Percentiles rank a stretch among this genome's conserved stretches.
Evolutionary conservation across 768 basidiomycete genomes (phyloP).

Genomic region (Boletus barrowsii): DNA sequence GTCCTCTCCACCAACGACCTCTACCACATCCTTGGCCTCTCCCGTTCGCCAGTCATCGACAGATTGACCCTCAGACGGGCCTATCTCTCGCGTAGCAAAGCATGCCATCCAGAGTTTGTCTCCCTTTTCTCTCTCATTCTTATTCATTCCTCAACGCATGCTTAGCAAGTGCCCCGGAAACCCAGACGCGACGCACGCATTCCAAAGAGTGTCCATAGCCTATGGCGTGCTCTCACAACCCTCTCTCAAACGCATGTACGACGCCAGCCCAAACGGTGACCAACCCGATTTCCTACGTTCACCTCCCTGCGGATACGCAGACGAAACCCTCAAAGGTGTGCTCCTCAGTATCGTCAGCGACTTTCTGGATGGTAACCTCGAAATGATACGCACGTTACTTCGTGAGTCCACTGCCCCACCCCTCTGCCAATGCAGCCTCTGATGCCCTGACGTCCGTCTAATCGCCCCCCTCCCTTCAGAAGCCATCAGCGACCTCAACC

Average conservation of each 20-base stretch:
- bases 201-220: slow-evolving; percentile 83
- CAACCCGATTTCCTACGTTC: slow-evolving; percentile 51
- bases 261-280: slow-evolving; percentile 47
- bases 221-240: slow-evolving; percentile 80
- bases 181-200: slow-evolving; percentile 76
- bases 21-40: slow-evolving; percentile 69
- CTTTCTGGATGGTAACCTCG: slow-evolving; percentile 84
- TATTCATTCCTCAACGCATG: background rate
- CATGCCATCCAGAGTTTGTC: slow-evolving; percentile 85
- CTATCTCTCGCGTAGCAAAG: slow-evolving; percentile 70
- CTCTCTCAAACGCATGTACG: slow-evolving; percentile 64
- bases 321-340: slow-evolving; percentile 78
- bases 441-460: background rate
- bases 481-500: slow-evolving; percentile 77
- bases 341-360: slow-evolving; percentile 75
- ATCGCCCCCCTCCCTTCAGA: slow-evolving; percentile 35
- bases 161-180: slow-evolving; percentile 74
- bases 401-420: slow-evolving; percentile 41
- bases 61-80: slow-evolving; percentile 65
- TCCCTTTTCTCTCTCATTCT: background rate
- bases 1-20: slow-evolving; percentile 65
- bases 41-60: slow-evolving; percentile 50
- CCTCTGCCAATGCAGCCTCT: too few species aligned
- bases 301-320: slow-evolving; percentile 54
- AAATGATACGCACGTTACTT: slow-evolving; percentile 73